These are phyloP conservation scores for Setomelanomma holmii DNA, from an alignment of 2,329 filamentous ascomycete species.

Conservation along the genomic window DNA sequence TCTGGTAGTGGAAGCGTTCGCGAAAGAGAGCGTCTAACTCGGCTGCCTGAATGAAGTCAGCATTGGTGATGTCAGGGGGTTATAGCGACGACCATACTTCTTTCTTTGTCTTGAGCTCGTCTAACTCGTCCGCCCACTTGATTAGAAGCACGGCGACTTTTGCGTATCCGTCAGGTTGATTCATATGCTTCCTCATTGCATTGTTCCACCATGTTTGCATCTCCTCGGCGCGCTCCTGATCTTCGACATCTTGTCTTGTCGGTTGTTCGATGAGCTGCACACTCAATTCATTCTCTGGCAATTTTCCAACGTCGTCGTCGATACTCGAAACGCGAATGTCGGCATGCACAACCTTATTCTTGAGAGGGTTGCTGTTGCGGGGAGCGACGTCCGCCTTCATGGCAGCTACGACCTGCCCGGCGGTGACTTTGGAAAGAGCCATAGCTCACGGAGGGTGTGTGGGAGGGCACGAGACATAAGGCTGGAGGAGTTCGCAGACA, in stretches of 20 bases:
- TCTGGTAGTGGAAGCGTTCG: constrained; percentile 38
- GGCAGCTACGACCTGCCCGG: constrained; percentile 15
- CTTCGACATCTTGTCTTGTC: constrained; percentile 19
- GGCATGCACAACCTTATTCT: constrained; percentile 33
- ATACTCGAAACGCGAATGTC: constrained; percentile 31
- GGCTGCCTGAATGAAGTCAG: constrained; percentile 24
- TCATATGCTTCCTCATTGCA: constrained; percentile 38
- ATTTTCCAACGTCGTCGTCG: constrained; percentile 18
- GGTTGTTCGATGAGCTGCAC: constrained; percentile 7
- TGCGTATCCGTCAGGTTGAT: constrained; percentile 40
- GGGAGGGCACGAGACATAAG: constrained; percentile 14
- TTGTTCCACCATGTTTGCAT: constrained; percentile 46
- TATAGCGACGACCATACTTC: constrained; percentile 35
- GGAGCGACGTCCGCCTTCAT: constrained; percentile 24
- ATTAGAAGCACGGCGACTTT: constrained; percentile 47
- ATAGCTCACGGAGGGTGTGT: constrained; percentile 12
- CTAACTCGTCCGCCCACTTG: constrained; percentile 44
- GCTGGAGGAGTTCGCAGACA: constrained; percentile 23
- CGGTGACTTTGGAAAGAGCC: constrained; percentile 10
- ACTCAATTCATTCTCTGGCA: background rate
- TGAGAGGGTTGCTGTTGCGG: constrained; percentile 18
- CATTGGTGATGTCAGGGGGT: background rate
- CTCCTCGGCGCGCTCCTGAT: constrained; percentile 25
- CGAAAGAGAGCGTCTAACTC: constrained; percentile 39
- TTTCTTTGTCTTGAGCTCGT: constrained; percentile 41